Conservation (phyloP, 768 basidiomycete species). For the Glaciozyma martinii region DNA sequence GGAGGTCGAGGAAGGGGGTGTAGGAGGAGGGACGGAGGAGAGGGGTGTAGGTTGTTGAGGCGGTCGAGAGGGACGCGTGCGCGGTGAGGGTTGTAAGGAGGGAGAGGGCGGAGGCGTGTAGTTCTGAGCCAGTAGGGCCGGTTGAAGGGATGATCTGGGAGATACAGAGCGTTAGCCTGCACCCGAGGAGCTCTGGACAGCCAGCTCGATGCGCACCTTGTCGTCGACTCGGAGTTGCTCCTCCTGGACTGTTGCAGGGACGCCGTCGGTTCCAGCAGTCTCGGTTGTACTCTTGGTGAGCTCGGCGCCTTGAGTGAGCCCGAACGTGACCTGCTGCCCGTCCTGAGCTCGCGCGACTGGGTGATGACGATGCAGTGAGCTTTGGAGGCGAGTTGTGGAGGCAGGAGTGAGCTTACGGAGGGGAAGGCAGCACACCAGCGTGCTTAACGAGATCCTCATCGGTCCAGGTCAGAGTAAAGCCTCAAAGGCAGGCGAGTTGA, state of each 20-base stretch:
- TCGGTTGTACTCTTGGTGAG: background rate
- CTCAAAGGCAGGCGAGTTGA: too few species aligned
- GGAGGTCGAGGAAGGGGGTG: conserved; percentile 14
- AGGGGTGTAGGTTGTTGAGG: conserved; percentile 7
- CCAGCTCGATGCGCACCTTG: background rate
- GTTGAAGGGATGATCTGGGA: background rate
- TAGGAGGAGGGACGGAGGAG: conserved; percentile 11
- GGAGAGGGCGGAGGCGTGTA: background rate
- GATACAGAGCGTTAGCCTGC: background rate
- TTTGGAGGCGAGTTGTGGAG: background rate
- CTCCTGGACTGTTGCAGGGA: background rate
- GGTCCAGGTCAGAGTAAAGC: too few species aligned
- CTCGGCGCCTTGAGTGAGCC: background rate
- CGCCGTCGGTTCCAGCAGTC: too few species aligned
- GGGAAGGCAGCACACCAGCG: too few species aligned
- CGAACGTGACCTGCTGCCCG: conserved; percentile 15
- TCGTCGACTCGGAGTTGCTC: background rate
- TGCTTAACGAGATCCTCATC: background rate
- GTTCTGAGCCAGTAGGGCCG: background rate
- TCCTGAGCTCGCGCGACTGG: background rate
- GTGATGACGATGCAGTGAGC: background rate
- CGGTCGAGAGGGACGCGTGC: conserved; percentile 4
- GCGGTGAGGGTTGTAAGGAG: conserved; percentile 16
- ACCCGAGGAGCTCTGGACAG: background rate
- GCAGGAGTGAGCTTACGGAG: background rate